Evolutionary conservation across 2,329 filamentous ascomycete genomes (phyloP).

Genomic region (Clonostachys rosea): DNA sequence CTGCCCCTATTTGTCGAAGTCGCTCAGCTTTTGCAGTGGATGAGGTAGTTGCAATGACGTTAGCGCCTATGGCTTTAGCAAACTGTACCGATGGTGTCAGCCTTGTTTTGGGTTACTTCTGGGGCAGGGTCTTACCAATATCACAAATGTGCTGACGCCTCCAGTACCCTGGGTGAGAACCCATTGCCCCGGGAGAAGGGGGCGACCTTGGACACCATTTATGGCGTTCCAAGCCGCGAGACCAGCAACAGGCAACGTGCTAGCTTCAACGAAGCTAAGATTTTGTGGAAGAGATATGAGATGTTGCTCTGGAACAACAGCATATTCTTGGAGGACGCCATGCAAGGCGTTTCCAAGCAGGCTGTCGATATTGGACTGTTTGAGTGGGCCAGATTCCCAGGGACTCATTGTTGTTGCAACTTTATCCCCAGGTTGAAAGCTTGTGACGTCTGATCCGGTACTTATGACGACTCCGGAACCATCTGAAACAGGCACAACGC

Average conservation of each 20-base stretch:
- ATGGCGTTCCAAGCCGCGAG: constrained; percentile 55
- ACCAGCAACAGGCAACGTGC: constrained; percentile 45
- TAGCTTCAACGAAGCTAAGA: constrained; percentile 37
- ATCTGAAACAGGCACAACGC: constrained; percentile 33
- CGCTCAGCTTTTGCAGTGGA: constrained; percentile 25
- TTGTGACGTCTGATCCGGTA: constrained; percentile 39
- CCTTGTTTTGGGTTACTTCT: too few species aligned
- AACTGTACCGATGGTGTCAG: constrained; percentile 16
- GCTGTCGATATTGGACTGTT: constrained; percentile 7
- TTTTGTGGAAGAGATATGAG: constrained; percentile 53
- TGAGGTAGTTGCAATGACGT: constrained; percentile 33
- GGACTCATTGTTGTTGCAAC: constrained; percentile 26
- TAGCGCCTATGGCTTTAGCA: constrained; percentile 30
- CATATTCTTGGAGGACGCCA: constrained; percentile 21
- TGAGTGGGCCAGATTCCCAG: too few species aligned
- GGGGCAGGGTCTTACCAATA: constrained; percentile 4
- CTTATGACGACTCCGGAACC: constrained; percentile 45
- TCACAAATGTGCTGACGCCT: constrained; percentile 32
- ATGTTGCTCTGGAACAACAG: constrained; percentile 38
- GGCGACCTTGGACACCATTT: constrained; percentile 33
- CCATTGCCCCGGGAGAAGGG: constrained; percentile 21
- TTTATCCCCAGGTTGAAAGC: constrained; percentile 45
- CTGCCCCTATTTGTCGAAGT: constrained; percentile 30
- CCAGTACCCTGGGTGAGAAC: constrained; percentile 36
- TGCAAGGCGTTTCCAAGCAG: constrained; percentile 17